Evolutionary conservation across 805 yeast species (phyloP).

Genomic region (Torulaspora maleeae): DNA sequence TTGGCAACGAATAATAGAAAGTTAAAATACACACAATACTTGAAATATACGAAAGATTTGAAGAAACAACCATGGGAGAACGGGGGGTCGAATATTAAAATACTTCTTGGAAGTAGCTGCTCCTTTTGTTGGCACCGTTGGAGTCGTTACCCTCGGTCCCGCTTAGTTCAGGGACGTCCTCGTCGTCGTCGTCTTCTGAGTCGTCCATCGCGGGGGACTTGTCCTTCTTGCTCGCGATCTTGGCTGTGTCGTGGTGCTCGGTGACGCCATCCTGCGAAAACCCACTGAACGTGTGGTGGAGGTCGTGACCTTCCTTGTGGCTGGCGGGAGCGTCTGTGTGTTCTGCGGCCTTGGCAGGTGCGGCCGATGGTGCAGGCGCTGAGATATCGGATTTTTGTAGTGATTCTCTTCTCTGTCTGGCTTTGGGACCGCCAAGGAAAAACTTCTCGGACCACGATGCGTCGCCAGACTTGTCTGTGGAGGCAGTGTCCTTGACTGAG

Average conservation of each 20-base stretch:
- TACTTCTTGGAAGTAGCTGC: conserved; percentile 30
- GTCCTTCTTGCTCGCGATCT: conserved; percentile 10
- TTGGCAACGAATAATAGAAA: neutral
- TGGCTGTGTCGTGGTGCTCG: conserved; percentile 9
- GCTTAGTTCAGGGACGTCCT: conserved; percentile 11
- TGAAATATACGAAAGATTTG: conserved; percentile 1
- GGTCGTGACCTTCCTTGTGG: conserved; percentile 3
- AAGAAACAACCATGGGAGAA: neutral
- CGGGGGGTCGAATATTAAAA: conserved; percentile 11
- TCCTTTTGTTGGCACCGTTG: conserved; percentile 12
- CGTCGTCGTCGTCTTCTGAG: conserved; percentile 16
- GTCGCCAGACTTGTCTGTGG: neutral
- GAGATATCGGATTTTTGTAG: neutral
- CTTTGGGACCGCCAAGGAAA: conserved; percentile 8
- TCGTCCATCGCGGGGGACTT: conserved; percentile 6
- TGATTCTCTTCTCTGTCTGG: conserved; percentile 8
- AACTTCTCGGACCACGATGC: conserved; percentile 11
- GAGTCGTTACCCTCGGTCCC: conserved; percentile 10
- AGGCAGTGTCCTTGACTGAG: neutral
- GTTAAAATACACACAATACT: neutral
- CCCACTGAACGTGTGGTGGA: conserved; percentile 28
- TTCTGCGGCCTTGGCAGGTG: neutral
- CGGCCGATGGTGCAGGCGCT: neutral
- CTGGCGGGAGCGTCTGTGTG: neutral
- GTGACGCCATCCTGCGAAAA: conserved; percentile 28